A percentile compares a stretch with the other conserved stretches of the same genome.
Conservation (phyloP, 495 filamentous ascomycete species). For the Recurvomyces mirabilis region DNA sequence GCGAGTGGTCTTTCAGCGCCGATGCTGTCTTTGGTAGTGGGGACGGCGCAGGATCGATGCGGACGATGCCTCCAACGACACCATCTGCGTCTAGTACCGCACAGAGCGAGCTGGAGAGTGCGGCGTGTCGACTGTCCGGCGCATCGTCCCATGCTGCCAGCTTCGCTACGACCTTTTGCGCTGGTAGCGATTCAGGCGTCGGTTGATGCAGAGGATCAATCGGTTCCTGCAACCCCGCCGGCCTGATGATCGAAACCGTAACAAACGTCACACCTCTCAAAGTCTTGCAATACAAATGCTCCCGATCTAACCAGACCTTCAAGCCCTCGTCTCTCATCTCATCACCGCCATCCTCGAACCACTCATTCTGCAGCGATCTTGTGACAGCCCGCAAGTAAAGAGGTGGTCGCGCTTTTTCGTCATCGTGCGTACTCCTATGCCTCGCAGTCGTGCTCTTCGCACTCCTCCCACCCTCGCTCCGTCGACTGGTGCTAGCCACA, state of each 20-base stretch:
- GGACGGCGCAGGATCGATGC: slow-evolving; percentile 63
- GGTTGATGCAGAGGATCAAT: slow-evolving; percentile 54
- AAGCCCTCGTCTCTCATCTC: slow-evolving; percentile 48
- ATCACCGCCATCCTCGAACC: slow-evolving; percentile 56
- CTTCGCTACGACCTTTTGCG: slow-evolving; percentile 63
- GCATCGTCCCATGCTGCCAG: slow-evolving; percentile 74
- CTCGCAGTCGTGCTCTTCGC: slow-evolving; percentile 54
- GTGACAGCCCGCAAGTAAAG: slow-evolving; percentile 61
- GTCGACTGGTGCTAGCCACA: slow-evolving; percentile 55
- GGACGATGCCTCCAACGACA: slow-evolving; percentile 77
- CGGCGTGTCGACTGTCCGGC: slow-evolving; percentile 64
- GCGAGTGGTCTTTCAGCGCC: slow-evolving; percentile 27
- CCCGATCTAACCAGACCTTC: slow-evolving; percentile 72
- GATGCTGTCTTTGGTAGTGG: slow-evolving; percentile 44
- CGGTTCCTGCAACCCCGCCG: slow-evolving; percentile 63
- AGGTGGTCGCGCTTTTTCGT: slow-evolving; percentile 22
- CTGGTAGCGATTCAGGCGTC: slow-evolving; percentile 43
- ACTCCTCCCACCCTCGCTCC: slow-evolving; percentile 62
- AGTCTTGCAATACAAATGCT: slow-evolving; percentile 53
- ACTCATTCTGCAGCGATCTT: slow-evolving; percentile 50
- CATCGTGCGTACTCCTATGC: slow-evolving; percentile 36
- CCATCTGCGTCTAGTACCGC: slow-evolving; percentile 54
- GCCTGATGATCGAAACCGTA: slow-evolving; percentile 64
- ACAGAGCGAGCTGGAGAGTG: slow-evolving; percentile 66
- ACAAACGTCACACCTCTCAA: slow-evolving; percentile 64